Evolutionary conservation across 129 eudicot genomes (phyloP).

Genomic region (Arctium lappa): DNA sequence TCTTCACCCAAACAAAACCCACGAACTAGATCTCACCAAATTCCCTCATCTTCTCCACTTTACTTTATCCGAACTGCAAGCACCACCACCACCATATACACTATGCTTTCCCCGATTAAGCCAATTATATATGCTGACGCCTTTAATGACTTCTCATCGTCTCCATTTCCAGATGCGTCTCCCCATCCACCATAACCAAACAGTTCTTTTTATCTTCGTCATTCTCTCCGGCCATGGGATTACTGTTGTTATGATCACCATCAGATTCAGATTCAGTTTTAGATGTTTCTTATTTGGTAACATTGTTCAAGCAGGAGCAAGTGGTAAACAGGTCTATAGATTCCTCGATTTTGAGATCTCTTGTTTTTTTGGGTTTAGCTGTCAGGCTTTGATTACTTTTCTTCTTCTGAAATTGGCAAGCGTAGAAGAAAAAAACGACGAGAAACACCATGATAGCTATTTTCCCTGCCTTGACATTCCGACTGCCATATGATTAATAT

Average conservation of each 20-base stretch:
- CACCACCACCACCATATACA: constrained; percentile 63
- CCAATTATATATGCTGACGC: constrained; percentile 81
- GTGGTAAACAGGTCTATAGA: neutral
- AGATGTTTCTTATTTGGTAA: constrained; percentile 38
- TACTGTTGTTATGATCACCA: neutral
- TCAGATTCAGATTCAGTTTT: constrained; percentile 43
- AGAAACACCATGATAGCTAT: constrained; percentile 60
- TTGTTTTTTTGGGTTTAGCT: neutral
- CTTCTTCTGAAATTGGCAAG: constrained; percentile 17
- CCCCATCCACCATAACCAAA: constrained; percentile 82
- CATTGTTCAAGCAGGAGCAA: neutral
- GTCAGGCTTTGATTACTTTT: neutral
- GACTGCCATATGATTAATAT: neutral
- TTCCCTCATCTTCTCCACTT: too few species aligned
- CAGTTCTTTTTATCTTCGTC: too few species aligned
- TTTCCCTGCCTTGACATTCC: constrained; percentile 39
- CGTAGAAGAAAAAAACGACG: constrained; percentile 37
- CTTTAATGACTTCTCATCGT: constrained; percentile 36
- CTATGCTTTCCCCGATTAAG: constrained; percentile 64
- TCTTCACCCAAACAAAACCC: too few species aligned
- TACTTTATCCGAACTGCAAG: too few species aligned
- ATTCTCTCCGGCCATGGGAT: neutral
- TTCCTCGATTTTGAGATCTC: neutral
- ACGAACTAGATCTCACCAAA: too few species aligned
- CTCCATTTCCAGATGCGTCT: constrained; percentile 71